A percentile compares a stretch with the other conserved stretches of the same genome.
Conservation (phyloP, 768 basidiomycete species). For the Mycena metata region DNA sequence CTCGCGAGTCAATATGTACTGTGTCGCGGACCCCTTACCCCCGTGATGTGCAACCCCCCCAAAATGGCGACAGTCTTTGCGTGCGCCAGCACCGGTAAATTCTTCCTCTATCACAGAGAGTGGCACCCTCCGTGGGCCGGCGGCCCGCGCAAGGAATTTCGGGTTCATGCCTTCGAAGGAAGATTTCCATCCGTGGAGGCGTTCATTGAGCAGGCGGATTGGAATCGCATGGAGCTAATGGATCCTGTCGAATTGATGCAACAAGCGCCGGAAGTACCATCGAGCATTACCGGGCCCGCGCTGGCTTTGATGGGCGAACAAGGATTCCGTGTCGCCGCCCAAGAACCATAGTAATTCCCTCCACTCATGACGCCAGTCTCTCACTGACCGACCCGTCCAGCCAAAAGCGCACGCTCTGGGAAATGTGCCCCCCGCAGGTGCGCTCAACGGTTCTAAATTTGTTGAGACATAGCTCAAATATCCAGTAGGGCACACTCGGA, state of each 20-base stretch:
- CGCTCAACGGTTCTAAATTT: not conserved
- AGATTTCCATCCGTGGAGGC: not conserved
- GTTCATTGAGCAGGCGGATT: conserved; percentile 4
- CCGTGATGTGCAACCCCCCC: too few relatives aligned
- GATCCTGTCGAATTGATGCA: not conserved
- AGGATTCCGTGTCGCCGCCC: not conserved
- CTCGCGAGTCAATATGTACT: too few relatives aligned
- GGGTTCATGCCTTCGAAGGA: not conserved
- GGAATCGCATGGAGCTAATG: not conserved
- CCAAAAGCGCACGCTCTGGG: conserved; percentile 3
- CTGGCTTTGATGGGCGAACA: not conserved
- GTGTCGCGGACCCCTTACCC: too few relatives aligned
- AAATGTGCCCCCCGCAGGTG: conserved; percentile 17
- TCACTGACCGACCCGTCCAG: not conserved
- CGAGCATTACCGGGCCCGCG: not conserved
- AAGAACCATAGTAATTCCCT: not conserved
- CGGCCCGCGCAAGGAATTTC: not conserved
- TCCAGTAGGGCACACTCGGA: not conserved
- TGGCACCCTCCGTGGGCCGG: too few relatives aligned
- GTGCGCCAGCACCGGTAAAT: not conserved
- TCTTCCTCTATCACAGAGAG: not conserved
- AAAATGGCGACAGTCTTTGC: not conserved
- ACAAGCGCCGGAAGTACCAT: not conserved
- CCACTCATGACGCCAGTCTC: not conserved
- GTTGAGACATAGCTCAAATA: not conserved